phyloP scores from a whole-genome alignment of 768 basidiomycete species.

The Auriscalpium vulgare region DNA sequence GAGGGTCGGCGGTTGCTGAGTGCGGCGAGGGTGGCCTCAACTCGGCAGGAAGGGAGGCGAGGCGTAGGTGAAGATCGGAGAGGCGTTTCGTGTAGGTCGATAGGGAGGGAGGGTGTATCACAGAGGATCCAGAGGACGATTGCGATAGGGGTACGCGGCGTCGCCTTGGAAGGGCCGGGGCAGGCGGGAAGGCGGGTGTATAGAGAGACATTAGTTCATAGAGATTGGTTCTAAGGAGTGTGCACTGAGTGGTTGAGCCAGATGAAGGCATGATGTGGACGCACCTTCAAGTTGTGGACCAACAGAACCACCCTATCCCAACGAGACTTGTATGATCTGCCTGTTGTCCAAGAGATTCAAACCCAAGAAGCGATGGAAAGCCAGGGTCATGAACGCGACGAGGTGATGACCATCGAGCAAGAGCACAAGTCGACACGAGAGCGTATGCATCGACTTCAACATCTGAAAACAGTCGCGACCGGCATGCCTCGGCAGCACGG shows the following conservation, averaged over 20 bases:
- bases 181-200: slow-evolving; percentile 25
- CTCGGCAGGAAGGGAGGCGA: slow-evolving; percentile 2
- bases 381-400: too few relatives aligned
- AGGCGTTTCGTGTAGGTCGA: not conserved
- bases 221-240: not conserved
- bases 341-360: too few relatives aligned
- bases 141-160: not conserved
- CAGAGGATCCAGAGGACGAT: not conserved
- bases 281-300: not conserved
- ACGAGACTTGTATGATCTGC: too few relatives aligned
- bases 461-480: too few relatives aligned
- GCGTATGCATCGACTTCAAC: too few relatives aligned
- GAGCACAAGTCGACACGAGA: too few relatives aligned
- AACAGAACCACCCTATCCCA: too few relatives aligned
- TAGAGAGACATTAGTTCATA: slow-evolving; percentile 24
- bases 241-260: not conserved
- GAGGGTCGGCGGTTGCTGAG: not conserved
- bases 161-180: not conserved
- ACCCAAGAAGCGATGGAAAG: too few relatives aligned
- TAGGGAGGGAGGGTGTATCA: not conserved
- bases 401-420: too few relatives aligned
- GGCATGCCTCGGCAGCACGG: too few relatives aligned
- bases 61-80: slow-evolving; percentile 1
- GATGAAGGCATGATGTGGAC: not conserved
- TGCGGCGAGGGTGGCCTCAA: slow-evolving; percentile 1